These are phyloP conservation scores for Botrytis fabae DNA, from an alignment of 2,329 filamentous ascomycete genomes.

Conservation along the genomic window DNA sequence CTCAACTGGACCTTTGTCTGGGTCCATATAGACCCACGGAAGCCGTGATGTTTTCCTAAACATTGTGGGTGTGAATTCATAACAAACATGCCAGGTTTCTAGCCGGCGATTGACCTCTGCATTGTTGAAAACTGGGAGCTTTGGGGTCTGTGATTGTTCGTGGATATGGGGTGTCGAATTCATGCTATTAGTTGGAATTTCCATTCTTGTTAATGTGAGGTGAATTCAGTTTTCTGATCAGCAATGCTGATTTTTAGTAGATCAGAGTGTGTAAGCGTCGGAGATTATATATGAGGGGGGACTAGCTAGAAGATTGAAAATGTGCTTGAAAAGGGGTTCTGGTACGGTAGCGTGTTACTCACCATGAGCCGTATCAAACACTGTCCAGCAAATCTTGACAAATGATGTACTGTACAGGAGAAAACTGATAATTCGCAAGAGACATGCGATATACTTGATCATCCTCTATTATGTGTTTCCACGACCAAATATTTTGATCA, in stretches of 20 bases:
- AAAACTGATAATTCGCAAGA: not conserved
- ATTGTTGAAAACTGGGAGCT: not conserved
- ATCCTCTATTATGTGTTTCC: not conserved
- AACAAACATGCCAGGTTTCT: not conserved
- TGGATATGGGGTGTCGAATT: not conserved
- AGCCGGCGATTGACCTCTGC: not conserved
- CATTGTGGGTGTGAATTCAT: not conserved
- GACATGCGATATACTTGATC: not conserved
- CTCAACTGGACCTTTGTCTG: not conserved
- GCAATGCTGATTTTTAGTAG: not conserved
- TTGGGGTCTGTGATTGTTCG: not conserved
- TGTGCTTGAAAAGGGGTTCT: not conserved
- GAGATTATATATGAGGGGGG: no score
- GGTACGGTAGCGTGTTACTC: not conserved
- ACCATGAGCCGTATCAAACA: not conserved
- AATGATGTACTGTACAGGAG: not conserved
- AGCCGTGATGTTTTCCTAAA: conserved; percentile 6
- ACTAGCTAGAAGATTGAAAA: not conserved
- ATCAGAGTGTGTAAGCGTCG: not conserved
- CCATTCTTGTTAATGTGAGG: not conserved
- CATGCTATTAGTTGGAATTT: no score
- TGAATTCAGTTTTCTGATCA: not conserved
- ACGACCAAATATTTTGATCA: not conserved
- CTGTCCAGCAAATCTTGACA: not conserved
- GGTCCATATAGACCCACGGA: not conserved